Evolutionary conservation across 306 rosid species (phyloP).

Genomic region (Sicyos edulis): DNA sequence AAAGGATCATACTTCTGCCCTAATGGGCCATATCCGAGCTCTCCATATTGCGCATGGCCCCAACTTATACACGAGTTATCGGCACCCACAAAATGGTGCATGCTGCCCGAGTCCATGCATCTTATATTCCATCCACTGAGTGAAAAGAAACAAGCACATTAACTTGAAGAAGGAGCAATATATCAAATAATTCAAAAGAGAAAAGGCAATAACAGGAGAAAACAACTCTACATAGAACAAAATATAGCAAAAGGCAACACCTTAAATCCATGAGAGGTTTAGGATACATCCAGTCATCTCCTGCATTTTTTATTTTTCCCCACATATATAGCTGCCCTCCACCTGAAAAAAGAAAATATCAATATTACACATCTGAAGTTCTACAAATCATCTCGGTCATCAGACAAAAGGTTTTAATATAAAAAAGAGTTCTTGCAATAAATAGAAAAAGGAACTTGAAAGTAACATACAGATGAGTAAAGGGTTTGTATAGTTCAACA

Average conservation of each 20-base stretch:
- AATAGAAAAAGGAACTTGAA: not conserved
- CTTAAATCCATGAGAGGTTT: constrained; percentile 98
- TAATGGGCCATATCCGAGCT: constrained; percentile 90
- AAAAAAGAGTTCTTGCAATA: not conserved
- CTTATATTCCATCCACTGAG: constrained; percentile 90
- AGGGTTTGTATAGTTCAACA: not conserved
- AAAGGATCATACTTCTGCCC: constrained; percentile 78
- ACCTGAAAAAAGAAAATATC: constrained; percentile 47
- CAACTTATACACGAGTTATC: constrained; percentile 95
- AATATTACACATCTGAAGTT: not conserved
- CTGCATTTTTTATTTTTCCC: constrained; percentile 81
- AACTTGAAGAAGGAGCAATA: not conserved
- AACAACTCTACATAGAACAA: not conserved
- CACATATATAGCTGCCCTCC: constrained; percentile 98
- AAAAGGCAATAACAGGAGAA: not conserved
- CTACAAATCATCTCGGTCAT: not conserved
- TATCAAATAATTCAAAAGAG: not conserved
- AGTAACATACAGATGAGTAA: not conserved
- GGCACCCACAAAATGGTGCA: constrained; percentile 99
- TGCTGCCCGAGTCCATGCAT: constrained; percentile 94
- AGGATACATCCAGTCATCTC: constrained; percentile 99
- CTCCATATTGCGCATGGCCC: constrained; percentile 98
- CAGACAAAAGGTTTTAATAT: not conserved
- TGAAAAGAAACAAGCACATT: constrained; percentile 6
- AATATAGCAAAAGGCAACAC: constrained; percentile 31